Evolutionary conservation across 345 rosid species (phyloP), one percentile per base, ranked within the genome.

Genomic region (Streptanthus diversifolius): DNA sequence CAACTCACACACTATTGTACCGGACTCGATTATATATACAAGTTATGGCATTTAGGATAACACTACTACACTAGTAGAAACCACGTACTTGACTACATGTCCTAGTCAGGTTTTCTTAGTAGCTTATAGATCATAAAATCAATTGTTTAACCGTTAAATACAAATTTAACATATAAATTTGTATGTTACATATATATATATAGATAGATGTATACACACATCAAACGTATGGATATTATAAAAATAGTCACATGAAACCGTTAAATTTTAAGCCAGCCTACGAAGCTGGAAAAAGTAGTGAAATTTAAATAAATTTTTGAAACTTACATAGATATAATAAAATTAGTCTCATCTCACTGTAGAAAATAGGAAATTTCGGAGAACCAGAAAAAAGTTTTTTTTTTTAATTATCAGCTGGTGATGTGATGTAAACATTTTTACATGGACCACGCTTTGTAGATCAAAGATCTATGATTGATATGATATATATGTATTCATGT

Each of bases 391-490:
- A 19, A n/a, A n/a, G n/a, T n/a, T 48, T 25, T 25, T 30, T 40
- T 63, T 27, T 35, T 11, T 19, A 67, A 15, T 51, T 22, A 52
- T 51, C 67, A 75, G 33, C 63, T 60, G 33, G 48, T 70, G 76
- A 65, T 77, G 71, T 77, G 71, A 77, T 71, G 72, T 77, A 65
- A 77, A 71, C 63, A 71, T 64, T 57, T 76, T 76, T 68, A 62
- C 69, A 63, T 63, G 80, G 75, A 70, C 80, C 80, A 76, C 71
- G 62, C 40, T 40, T 44, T 71, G 57, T 71, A 71, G 41, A 70
- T 57, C 58, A 70, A 76, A 70, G 75, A 63, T 70, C 79, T 76
- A 76, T 69, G 75, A 70, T 47, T 76, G 79, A 76, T 70, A 76
- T 55, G 71, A 71, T 65, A 58, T 57, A 51, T 45, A 48, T 57